phyloP scores from a whole-genome alignment of 257 asterid genomes.

The Primulina tabacum region DNA sequence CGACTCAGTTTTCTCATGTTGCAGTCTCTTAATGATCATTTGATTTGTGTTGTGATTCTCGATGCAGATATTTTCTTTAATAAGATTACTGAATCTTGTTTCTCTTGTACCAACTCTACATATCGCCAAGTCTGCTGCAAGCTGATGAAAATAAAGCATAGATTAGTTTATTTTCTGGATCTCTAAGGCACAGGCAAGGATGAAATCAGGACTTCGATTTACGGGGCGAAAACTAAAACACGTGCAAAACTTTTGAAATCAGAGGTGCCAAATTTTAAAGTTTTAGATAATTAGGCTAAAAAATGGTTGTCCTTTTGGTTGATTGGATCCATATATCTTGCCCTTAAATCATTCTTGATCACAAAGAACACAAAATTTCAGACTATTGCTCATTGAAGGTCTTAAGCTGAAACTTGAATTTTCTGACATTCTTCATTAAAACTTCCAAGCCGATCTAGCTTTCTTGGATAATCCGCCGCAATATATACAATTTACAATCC shows the following conservation, averaged over 20 bases:
- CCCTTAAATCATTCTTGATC: neutral
- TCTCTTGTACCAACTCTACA: conserved; percentile 24
- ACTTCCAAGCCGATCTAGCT: conserved; percentile 31
- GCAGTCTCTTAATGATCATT: conserved; percentile 25
- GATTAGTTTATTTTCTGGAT: conserved; percentile 3
- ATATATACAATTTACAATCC: conserved; percentile 15
- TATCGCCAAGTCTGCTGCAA: conserved; percentile 30
- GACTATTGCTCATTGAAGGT: neutral
- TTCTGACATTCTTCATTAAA: conserved; percentile 42
- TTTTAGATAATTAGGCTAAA: neutral
- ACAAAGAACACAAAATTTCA: neutral
- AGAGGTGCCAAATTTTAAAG: too few relatives aligned
- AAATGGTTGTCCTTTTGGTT: neutral
- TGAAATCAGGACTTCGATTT: neutral
- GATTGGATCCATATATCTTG: conserved; percentile 8
- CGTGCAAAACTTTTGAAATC: neutral
- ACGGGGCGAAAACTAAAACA: neutral
- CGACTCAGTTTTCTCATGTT: conserved; percentile 25
- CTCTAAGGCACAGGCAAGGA: neutral
- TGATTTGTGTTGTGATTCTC: conserved; percentile 28
- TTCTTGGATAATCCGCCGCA: conserved; percentile 41
- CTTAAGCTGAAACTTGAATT: conserved; percentile 29
- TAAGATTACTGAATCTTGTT: conserved; percentile 25
- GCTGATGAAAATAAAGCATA: conserved; percentile 33
- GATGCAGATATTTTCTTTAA: conserved; percentile 28